These are phyloP conservation scores for Colletotrichum coccodes DNA, from an alignment of 2,329 filamentous ascomycete genomes.

Conservation along the genomic window DNA sequence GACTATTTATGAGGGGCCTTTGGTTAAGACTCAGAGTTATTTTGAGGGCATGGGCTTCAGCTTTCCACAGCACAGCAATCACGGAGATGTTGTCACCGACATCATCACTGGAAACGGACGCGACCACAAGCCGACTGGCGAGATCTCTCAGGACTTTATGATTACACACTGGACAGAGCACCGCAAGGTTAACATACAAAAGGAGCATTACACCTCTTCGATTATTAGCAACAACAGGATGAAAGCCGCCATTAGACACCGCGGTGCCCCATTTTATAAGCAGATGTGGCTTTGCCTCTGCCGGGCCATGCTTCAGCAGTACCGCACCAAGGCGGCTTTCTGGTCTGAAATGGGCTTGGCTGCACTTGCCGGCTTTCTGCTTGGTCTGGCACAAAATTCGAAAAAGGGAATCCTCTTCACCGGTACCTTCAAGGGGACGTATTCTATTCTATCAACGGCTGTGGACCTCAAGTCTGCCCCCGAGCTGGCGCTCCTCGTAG, in stretches of 20 bases:
- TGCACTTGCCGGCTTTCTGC: conserved; percentile 60
- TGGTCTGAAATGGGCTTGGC: conserved; percentile 65
- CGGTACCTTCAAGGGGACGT: conserved; percentile 61
- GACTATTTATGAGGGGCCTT: conserved; percentile 63
- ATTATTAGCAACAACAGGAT: conserved; percentile 52
- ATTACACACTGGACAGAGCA: conserved; percentile 59
- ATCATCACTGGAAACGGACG: conserved; percentile 68
- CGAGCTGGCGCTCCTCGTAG: conserved; percentile 62
- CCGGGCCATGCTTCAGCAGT: conserved; percentile 67
- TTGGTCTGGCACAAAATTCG: conserved; percentile 63
- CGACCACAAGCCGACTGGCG: conserved; percentile 57
- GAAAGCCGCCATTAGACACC: conserved; percentile 55
- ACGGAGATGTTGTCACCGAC: conserved; percentile 68
- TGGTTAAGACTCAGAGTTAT: conserved; percentile 54
- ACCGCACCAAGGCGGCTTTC: conserved; percentile 60
- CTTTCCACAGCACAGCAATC: conserved; percentile 61
- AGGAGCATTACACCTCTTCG: conserved; percentile 37
- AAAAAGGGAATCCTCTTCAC: conserved; percentile 63
- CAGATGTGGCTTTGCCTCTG: conserved; percentile 64
- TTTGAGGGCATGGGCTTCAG: conserved; percentile 63
- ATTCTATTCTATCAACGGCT: conserved; percentile 60
- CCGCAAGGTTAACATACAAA: conserved; percentile 41
- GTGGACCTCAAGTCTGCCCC: conserved; percentile 61
- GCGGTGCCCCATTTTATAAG: conserved; percentile 58
- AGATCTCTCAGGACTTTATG: conserved; percentile 57